Percentiles rank a stretch among this genome's conserved stretches.
These are phyloP conservation scores for Neoscytalidium dimidiatum DNA, from an alignment of 2,329 filamentous ascomycete species.

Conservation along the genomic window DNA sequence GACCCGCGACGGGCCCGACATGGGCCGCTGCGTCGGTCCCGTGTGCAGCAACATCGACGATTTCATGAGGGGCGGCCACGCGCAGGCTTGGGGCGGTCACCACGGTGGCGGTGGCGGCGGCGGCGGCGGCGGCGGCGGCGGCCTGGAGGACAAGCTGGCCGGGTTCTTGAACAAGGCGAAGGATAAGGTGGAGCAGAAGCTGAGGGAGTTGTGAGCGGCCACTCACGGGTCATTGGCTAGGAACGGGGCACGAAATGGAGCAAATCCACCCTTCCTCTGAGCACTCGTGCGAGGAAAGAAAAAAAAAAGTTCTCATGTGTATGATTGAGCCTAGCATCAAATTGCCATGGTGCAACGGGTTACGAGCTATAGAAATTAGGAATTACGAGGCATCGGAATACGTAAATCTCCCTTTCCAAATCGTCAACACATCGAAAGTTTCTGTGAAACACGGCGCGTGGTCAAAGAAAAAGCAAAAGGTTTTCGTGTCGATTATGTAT, in stretches of 20 bases:
- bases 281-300: neutral
- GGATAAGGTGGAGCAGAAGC: slow-evolving; percentile 17
- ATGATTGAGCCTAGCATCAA: neutral
- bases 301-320: neutral
- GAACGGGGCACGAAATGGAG: no score
- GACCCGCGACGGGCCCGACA: slow-evolving; percentile 31
- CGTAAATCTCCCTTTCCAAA: no score
- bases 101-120: neutral
- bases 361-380: neutral
- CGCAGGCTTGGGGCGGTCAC: neutral
- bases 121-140: neutral
- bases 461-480: neutral
- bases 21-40: slow-evolving; percentile 33
- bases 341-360: no score
- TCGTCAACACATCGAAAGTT: no score
- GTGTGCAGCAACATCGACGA: slow-evolving; percentile 12
- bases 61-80: slow-evolving; percentile 14
- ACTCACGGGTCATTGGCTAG: no score
- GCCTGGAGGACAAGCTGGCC: slow-evolving; percentile 6
- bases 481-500: neutral
- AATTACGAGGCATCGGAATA: neutral
- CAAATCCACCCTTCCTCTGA: no score
- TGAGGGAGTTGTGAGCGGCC: slow-evolving; percentile 14
- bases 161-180: slow-evolving; percentile 18
- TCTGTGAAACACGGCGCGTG: no score